phyloP scores from a whole-genome alignment of 208 protist genomes.

The Leptomonas pyrrhocoris region DNA sequence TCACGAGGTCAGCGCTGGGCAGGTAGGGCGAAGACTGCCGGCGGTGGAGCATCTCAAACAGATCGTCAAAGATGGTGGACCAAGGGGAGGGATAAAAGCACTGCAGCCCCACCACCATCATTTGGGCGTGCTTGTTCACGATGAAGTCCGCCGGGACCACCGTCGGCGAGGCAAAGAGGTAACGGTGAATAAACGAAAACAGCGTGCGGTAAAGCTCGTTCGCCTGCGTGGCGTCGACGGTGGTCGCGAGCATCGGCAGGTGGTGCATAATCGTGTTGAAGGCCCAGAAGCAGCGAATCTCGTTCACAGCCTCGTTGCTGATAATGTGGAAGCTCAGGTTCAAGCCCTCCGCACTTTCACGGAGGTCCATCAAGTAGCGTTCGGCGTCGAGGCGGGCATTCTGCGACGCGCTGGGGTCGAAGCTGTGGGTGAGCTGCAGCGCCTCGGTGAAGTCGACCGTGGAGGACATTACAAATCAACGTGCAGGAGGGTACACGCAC shows the following conservation, averaged over 20 bases:
- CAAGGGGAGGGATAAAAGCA: constrained; percentile 73
- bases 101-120: constrained; percentile 75
- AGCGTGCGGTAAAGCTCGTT: constrained; percentile 66
- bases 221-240: constrained; percentile 44
- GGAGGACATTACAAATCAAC: constrained; percentile 20
- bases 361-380: constrained; percentile 75
- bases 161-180: constrained; percentile 30
- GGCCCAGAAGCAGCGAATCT: constrained; percentile 78
- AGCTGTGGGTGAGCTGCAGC: constrained; percentile 67
- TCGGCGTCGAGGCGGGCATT: constrained; percentile 58
- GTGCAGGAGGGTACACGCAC: too few relatives aligned
- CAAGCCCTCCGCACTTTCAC: constrained; percentile 56
- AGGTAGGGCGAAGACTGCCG: constrained; percentile 28
- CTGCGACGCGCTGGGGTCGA: constrained; percentile 36
- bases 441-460: constrained; percentile 64
- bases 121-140: constrained; percentile 85
- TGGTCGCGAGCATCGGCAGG: constrained; percentile 43
- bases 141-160: constrained; percentile 53
- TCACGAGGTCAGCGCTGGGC: constrained; percentile 41
- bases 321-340: constrained; percentile 77
- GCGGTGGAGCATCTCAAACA: constrained; percentile 60
- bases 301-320: constrained; percentile 62
- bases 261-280: constrained; percentile 84
- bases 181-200: constrained; percentile 74
- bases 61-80: constrained; percentile 62